A percentile compares a stretch with the other conserved stretches of the same genome.
phyloP scores from a whole-genome alignment of 352 stramenopile species.

The Bremia lactucae region DNA sequence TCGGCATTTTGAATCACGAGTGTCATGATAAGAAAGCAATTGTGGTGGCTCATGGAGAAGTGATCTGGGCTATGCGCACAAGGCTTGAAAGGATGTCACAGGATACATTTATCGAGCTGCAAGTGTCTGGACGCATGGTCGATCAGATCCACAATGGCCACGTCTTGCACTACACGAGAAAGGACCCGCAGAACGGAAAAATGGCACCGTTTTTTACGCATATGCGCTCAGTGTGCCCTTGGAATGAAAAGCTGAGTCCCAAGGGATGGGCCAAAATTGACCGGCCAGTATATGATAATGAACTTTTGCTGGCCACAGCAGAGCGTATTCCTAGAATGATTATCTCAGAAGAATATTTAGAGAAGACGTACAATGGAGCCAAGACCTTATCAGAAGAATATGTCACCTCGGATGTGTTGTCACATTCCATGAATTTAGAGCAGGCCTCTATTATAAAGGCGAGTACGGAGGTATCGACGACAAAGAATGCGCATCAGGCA shows the following conservation, averaged over 20 bases:
- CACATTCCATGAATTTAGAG: constrained; percentile 4
- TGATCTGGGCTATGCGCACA: constrained; percentile 86
- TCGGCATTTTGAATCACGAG: constrained; percentile 73
- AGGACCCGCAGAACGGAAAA: constrained; percentile 53
- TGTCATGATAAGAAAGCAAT: constrained; percentile 69
- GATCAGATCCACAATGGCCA: constrained; percentile 87
- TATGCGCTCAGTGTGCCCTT: constrained; percentile 83
- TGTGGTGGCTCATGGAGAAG: constrained; percentile 81
- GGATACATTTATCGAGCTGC: constrained; percentile 79
- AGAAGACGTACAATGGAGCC: constrained; percentile 66
- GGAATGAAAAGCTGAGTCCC: constrained; percentile 83
- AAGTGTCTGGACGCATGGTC: constrained; percentile 76
- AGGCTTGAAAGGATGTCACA: constrained; percentile 82
- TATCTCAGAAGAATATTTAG: constrained; percentile 81
- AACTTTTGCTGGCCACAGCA: constrained; percentile 74
- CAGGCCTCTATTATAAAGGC: constrained; percentile 2
- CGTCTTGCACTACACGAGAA: constrained; percentile 81
- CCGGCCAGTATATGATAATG: constrained; percentile 83
- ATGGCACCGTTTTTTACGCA: constrained; percentile 83
- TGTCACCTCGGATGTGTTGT: constrained; percentile 2
- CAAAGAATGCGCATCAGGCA: constrained; percentile 18
- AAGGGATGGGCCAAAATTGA: constrained; percentile 86
- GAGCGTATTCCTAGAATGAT: constrained; percentile 83
- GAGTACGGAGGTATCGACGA: not conserved
- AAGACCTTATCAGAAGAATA: constrained; percentile 13